Percentiles rank a stretch among this genome's conserved stretches.
phyloP scores from a whole-genome alignment of 2,329 filamentous ascomycete genomes.

The Periconia sp. region DNA sequence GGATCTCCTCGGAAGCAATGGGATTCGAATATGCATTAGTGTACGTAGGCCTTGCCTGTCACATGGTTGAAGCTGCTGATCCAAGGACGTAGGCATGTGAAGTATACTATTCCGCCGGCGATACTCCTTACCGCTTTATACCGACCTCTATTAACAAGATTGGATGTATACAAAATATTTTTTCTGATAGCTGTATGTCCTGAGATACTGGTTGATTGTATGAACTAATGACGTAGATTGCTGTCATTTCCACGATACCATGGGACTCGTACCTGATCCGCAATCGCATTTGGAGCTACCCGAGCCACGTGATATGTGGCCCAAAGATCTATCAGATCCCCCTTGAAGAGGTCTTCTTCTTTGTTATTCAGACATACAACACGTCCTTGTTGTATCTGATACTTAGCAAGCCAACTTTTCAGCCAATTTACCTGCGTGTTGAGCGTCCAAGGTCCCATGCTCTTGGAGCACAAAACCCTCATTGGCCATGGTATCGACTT shows the following conservation, averaged over 20 bases:
- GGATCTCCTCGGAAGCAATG: slow-evolving; percentile 49
- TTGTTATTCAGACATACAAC: slow-evolving; percentile 77
- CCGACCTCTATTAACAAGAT: slow-evolving; percentile 65
- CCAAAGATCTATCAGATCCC: slow-evolving; percentile 69
- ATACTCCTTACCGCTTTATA: slow-evolving; percentile 64
- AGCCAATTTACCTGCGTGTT: slow-evolving; percentile 59
- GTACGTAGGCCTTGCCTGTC: slow-evolving; percentile 51
- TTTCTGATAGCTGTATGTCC: slow-evolving; percentile 61
- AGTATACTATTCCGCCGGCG: slow-evolving; percentile 71
- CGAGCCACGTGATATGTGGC: slow-evolving; percentile 68
- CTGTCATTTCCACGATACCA: slow-evolving; percentile 71
- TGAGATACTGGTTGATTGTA: slow-evolving; percentile 2
- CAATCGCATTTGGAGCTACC: slow-evolving; percentile 73
- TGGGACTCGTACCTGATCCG: slow-evolving; percentile 80
- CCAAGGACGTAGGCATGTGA: slow-evolving; percentile 60
- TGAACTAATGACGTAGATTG: slow-evolving; percentile 55
- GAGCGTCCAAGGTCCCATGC: slow-evolving; percentile 36
- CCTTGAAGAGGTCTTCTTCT: slow-evolving; percentile 77
- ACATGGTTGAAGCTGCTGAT: not conserved
- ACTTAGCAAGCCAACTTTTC: slow-evolving; percentile 67
- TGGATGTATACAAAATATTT: slow-evolving; percentile 67
- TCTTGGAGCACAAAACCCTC: slow-evolving; percentile 27
- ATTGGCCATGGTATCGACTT: slow-evolving; percentile 51
- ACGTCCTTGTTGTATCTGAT: slow-evolving; percentile 72
- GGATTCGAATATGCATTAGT: slow-evolving; percentile 68